Base-by-base conservation (phyloP, 805 yeast genomes). In the Sungouiozyma ichnusensis region DNA sequence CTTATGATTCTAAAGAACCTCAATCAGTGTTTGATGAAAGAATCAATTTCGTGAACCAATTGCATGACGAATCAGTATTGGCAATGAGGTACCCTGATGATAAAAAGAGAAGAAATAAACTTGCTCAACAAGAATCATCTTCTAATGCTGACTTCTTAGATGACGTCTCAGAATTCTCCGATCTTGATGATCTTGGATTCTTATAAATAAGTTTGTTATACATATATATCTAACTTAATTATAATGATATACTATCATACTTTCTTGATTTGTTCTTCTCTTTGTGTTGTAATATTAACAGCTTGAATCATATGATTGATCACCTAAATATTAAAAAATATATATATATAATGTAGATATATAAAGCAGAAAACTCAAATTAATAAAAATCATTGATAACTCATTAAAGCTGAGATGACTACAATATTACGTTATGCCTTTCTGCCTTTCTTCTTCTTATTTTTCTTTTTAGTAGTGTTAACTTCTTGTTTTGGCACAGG, bases 31-130 rank as follows among this genome's bases (percentile, higher is more conserved):
- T 85, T 66, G 88, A 90, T 66, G 94, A 86, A 62, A 82, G 99
- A 71, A 90, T 92, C 63, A 77, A 78, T 53, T 94, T 92, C 64
- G 90, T 95, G 58, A 82, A 86, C 66, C 74, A 81, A 37, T 72
- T 90, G 50, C 94, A 90, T 66, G 86, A 87, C 53, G 97, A 90
- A 55, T 77, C 85, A 62, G 94, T 90, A 45, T 84, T 85, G 66
- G 86, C 95, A 7, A 86, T 92, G 97, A 77, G 97, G 55, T 92
- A 85, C 64, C 95, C 96, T 7, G 66, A 63, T 24, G 57, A 56
- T 44, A 55, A 50, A 37, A 56, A 58, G 38, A 52, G 51, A 24
- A 38, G 37, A 15, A 51, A 46, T n/a, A 47, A 49, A 20, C n/a
- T n/a, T 20, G 40, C 43, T 16, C 44, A 49, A 19, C 49, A 50